Percentiles rank a stretch among this genome's conserved stretches.
phyloP scores from a whole-genome alignment of 495 filamentous ascomycete species.

The Neurospora terricola region DNA sequence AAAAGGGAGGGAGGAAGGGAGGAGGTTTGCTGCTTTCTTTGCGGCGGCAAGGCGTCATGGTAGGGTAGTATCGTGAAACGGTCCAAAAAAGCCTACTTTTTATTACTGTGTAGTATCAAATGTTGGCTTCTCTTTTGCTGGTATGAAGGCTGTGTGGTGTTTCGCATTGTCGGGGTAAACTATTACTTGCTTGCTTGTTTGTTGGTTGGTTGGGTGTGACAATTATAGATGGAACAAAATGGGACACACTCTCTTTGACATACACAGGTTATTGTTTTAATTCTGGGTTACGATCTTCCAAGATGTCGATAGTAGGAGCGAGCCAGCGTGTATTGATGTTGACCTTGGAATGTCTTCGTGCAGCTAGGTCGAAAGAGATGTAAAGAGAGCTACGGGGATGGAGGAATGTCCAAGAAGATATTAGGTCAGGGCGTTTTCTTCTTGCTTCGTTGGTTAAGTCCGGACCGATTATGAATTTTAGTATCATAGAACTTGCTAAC shows the following conservation, averaged over 20 bases:
- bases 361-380: neutral
- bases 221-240: neutral
- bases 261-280: neutral
- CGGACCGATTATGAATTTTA: neutral
- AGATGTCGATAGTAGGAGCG: neutral
- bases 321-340: neutral
- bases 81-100: neutral
- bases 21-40: neutral
- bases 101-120: neutral
- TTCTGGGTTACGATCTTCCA: neutral
- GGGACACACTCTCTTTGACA: neutral
- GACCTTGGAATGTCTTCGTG: neutral
- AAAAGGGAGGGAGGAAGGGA: neutral
- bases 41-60: neutral
- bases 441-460: neutral
- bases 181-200: neutral
- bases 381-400: neutral
- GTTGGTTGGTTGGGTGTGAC: neutral
- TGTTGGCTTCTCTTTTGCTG: neutral
- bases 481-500: neutral
- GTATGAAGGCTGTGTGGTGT: neutral
- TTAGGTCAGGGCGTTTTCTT: neutral
- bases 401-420: neutral
- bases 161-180: neutral
- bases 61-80: neutral